Base-by-base conservation (phyloP, 2,329 filamentous ascomycete genomes). In the Pseudogymnoascus sp. region DNA sequence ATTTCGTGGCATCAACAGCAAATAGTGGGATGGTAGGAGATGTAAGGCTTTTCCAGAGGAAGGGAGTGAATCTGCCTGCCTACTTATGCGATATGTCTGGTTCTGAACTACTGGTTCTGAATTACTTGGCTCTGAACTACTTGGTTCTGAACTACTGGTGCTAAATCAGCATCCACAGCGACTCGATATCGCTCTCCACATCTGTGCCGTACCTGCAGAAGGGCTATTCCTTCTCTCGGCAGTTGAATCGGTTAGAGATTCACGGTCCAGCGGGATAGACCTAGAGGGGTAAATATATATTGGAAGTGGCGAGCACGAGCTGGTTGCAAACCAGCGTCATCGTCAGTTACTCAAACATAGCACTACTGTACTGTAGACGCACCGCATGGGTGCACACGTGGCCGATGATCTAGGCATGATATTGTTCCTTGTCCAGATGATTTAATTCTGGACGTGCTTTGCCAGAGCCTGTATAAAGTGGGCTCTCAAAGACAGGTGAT, bases 311-410 rank as follows among this genome's bases (percentile, higher is more conserved):
- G n/a, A n/a, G n/a, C 39, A 34, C 9, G n/a, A 5, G 13, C 4
- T 52, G 41, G 15, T 30, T 28, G 39, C 39, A 52, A 30, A 52
- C 30, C 41, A 52, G 12, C 41, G 41, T 52, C 41, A 52, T 52
- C 41, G 41, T 12, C 23, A 52, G 23, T 18, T 30, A 52, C 41
- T 52, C 41, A 52, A 15, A 52, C 30, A 52, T 8, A 10, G n/a
- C 23, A 15, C 41, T n/a, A 26, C 13, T 26, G 39, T 45, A 30
- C 41, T 15, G 23, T 52, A 52, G n/a, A 12, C 8, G 41, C 23
- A 48, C 23, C 28, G 23, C 41, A 48, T 48, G 41, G 41, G 41
- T 48, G 41, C 41, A 52, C 41, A 52, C 41, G 41, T 52, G 41
- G 41, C 23, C 30, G 41, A 28, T 30, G 41, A 52, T 52, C 41